Percentiles rank a stretch among this genome's conserved stretches.
Evolutionary conservation across 2,329 filamentous ascomycete genomes (phyloP).

Genomic region (Fusarium aywerte): DNA sequence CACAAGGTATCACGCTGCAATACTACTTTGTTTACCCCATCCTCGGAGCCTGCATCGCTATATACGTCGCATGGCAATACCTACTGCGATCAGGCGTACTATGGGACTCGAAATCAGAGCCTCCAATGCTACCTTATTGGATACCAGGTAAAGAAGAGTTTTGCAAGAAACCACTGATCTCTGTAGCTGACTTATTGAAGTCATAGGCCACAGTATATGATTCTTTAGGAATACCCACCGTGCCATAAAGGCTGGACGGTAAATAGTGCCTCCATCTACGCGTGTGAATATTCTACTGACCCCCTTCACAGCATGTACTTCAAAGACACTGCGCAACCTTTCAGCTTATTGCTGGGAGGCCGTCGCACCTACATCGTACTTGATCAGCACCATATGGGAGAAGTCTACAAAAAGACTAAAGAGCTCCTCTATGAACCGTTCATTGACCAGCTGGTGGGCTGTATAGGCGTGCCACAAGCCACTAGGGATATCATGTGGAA

Average conservation of each 20-base stretch:
- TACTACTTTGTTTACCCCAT: background rate
- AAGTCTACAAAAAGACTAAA: background rate
- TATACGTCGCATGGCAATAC: background rate
- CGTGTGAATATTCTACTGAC: background rate
- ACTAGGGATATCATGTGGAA: background rate
- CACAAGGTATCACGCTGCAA: background rate
- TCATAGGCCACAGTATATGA: background rate
- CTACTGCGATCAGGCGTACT: background rate
- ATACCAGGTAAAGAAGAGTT: slow-evolving; percentile 2
- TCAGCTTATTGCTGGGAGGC: background rate
- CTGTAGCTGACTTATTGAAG: background rate
- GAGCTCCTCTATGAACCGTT: background rate
- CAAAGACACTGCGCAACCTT: background rate
- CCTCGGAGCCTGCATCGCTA: accelerated
- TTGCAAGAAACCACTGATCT: accelerated
- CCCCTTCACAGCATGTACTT: background rate
- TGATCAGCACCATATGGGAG: background rate
- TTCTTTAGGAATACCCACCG: background rate
- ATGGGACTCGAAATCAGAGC: background rate
- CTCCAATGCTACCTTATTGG: slow-evolving; percentile 3
- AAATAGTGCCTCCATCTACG: too few species aligned
- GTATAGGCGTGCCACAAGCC: background rate
- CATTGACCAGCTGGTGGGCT: background rate
- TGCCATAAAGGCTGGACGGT: background rate
- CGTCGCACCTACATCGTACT: background rate